These are phyloP conservation scores for Usnea hakonensis DNA, from an alignment of 495 filamentous ascomycete species.

Conservation along the genomic window DNA sequence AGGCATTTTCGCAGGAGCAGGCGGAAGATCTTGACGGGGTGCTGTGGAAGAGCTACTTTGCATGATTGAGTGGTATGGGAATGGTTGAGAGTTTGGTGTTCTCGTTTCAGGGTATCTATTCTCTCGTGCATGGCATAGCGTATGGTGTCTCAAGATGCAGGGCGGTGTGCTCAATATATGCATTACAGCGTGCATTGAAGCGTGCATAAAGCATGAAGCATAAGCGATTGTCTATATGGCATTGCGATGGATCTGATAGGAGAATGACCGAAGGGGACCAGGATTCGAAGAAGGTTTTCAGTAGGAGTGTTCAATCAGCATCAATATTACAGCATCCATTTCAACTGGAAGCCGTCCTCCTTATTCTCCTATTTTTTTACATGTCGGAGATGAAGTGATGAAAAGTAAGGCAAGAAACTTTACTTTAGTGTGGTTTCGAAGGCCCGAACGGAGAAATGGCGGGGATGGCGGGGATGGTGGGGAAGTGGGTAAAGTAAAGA, in stretches of 20 bases:
- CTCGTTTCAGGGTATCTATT: not conserved
- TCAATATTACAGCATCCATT: not conserved
- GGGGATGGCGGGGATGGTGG: no score
- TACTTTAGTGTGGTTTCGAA: no score
- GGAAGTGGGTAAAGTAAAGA: no score
- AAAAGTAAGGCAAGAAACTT: no score
- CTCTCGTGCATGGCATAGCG: constrained; percentile 2
- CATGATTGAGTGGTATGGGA: constrained; percentile 39
- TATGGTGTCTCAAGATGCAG: constrained; percentile 3
- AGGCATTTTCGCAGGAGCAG: constrained; percentile 90
- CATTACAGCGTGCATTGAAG: constrained; percentile 3
- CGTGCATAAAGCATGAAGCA: not conserved
- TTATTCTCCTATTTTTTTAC: not conserved
- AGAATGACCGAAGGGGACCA: not conserved
- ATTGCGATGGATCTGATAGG: constrained; percentile 4
- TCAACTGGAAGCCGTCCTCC: not conserved
- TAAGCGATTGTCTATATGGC: not conserved
- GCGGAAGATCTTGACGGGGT: constrained; percentile 93
- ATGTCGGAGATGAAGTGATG: no score
- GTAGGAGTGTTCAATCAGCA: not conserved
- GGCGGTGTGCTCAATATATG: not conserved
- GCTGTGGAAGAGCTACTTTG: constrained; percentile 99
- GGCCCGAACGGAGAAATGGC: no score
- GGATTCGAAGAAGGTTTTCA: not conserved
- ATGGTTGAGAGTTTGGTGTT: not conserved